These are phyloP conservation scores for Pelargonium myrrhifolium DNA, from an alignment of 441 rosid species.

Conservation along the genomic window DNA sequence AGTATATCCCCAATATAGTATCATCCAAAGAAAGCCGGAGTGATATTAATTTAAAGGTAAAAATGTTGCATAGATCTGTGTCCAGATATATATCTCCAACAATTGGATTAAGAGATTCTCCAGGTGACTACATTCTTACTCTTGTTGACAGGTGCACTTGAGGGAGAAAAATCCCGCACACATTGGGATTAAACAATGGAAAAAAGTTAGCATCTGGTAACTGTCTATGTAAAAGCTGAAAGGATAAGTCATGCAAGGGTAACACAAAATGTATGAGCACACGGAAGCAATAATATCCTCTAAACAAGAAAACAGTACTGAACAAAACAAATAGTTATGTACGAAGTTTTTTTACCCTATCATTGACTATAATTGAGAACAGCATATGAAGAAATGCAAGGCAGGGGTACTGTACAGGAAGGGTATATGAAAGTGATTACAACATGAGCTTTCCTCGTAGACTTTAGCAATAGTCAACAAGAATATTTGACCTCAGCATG, in stretches of 20 bases:
- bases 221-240: background rate
- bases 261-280: background rate
- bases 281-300: background rate
- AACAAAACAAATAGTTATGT: too few species aligned
- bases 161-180: background rate
- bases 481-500: too few species aligned
- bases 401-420: too few species aligned
- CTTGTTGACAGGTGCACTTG: background rate
- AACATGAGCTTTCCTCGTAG: too few species aligned
- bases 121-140: background rate
- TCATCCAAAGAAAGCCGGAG: background rate
- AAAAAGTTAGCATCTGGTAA: background rate
- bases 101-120: background rate
- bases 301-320: too few species aligned
- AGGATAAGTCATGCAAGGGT: background rate
- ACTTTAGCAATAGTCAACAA: too few species aligned
- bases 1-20: background rate
- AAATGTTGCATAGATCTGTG: background rate
- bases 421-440: too few species aligned
- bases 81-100: background rate
- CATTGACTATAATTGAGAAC: too few species aligned
- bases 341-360: too few species aligned
- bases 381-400: too few species aligned
- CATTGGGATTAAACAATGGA: background rate
- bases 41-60: background rate